These are phyloP conservation scores for Omphalea diandra DNA, from an alignment of 441 rosid species.

Conservation along the genomic window DNA sequence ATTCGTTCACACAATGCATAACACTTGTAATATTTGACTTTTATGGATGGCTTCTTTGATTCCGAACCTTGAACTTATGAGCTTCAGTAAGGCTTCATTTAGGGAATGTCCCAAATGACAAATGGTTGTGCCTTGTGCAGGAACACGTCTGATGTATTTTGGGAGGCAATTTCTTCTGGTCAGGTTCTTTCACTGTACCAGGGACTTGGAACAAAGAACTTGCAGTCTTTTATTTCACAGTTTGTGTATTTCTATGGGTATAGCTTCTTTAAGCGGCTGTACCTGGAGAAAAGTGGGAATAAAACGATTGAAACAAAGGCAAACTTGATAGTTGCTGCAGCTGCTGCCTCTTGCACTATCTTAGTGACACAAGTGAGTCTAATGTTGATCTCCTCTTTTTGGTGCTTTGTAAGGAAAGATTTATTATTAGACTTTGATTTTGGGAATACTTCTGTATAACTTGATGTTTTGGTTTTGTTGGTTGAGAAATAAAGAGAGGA, in stretches of 20 bases:
- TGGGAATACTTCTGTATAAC: not conserved
- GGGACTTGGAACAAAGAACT: slow-evolving; percentile 90
- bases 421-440: not conserved
- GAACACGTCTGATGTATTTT: slow-evolving; percentile 74
- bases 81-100: not conserved
- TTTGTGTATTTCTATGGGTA: slow-evolving; percentile 84
- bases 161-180: slow-evolving; percentile 77
- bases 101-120: not conserved
- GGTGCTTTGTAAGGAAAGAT: not conserved
- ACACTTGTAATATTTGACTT: not conserved
- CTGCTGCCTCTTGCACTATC: slow-evolving; percentile 85
- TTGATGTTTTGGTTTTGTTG: not conserved
- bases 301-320: slow-evolving; percentile 65
- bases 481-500: not conserved
- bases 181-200: slow-evolving; percentile 80
- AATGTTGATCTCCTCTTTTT: slow-evolving; percentile 8
- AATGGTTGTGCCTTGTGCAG: slow-evolving; percentile 39
- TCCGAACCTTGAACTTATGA: not conserved
- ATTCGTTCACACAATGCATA: not conserved
- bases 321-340: slow-evolving; percentile 75
- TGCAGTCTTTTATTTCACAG: slow-evolving; percentile 76
- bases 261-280: slow-evolving; percentile 76
- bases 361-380: slow-evolving; percentile 56
- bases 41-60: not conserved
- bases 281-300: slow-evolving; percentile 64